phyloP scores from a whole-genome alignment of 495 filamentous ascomycete genomes.

The Evansstolkia leycettana region DNA sequence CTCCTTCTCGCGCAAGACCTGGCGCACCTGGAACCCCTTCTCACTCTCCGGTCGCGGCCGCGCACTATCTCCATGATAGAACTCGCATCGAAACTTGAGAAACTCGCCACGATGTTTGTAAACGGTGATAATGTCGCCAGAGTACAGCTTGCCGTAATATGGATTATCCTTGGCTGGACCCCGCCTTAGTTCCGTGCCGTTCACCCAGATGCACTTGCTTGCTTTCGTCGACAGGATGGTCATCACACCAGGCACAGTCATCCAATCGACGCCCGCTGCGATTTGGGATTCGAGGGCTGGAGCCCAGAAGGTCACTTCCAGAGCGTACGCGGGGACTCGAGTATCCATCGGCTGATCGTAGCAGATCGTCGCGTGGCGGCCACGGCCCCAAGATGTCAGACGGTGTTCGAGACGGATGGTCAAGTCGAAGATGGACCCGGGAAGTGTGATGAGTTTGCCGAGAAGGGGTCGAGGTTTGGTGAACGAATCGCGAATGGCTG shows the following conservation, averaged over 20 bases:
- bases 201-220: constrained; percentile 57
- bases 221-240: constrained; percentile 65
- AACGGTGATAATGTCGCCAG: constrained; percentile 59
- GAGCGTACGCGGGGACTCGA: constrained; percentile 68
- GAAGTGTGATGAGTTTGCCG: constrained; percentile 29
- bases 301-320: constrained; percentile 64
- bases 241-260: constrained; percentile 33
- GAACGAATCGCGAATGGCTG: constrained; percentile 15
- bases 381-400: constrained; percentile 66
- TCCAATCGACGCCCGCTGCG: constrained; percentile 47
- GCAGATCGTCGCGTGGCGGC: constrained; percentile 43
- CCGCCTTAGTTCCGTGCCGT: constrained; percentile 43
- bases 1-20: constrained; percentile 18
- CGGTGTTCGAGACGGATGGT: constrained; percentile 50
- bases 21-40: constrained; percentile 25
- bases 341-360: constrained; percentile 47
- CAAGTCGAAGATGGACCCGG: constrained; percentile 38
- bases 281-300: constrained; percentile 44
- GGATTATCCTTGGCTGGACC: constrained; percentile 31
- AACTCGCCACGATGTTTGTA: constrained; percentile 35
- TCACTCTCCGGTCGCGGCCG: constrained; percentile 28
- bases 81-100: constrained; percentile 41
- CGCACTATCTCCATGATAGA: constrained; percentile 39
- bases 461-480: constrained; percentile 27
- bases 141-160: constrained; percentile 56